These are phyloP conservation scores for Staphylotrichum longicolle DNA, from an alignment of 495 filamentous ascomycete species.

Conservation along the genomic window DNA sequence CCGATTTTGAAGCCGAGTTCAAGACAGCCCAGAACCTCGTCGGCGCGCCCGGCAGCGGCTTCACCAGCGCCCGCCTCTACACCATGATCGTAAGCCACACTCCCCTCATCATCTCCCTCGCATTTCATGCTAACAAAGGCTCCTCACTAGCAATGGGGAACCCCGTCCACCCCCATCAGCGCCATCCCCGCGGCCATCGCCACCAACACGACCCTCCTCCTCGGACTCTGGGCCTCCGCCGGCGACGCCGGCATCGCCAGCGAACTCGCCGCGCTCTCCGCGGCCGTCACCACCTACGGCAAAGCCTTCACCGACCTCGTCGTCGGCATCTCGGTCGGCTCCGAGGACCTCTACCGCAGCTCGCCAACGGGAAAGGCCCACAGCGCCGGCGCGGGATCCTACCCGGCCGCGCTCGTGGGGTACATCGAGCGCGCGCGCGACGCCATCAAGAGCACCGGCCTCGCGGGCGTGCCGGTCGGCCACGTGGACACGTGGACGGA, in stretches of 20 bases:
- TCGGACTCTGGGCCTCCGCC: slow-evolving; percentile 76
- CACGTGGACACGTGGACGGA: slow-evolving; percentile 93
- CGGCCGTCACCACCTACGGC: slow-evolving; percentile 63
- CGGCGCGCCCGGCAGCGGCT: slow-evolving; percentile 47
- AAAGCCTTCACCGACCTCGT: slow-evolving; percentile 60
- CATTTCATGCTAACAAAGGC: neutral
- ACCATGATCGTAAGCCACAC: slow-evolving; percentile 42
- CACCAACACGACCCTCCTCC: slow-evolving; percentile 66
- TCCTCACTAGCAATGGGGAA: slow-evolving; percentile 42
- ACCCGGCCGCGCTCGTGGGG: slow-evolving; percentile 55
- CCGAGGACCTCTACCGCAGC: slow-evolving; percentile 83
- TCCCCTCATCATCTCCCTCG: neutral
- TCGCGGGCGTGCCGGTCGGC: slow-evolving; percentile 61
- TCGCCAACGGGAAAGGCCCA: slow-evolving; percentile 23
- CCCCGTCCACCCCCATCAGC: slow-evolving; percentile 57
- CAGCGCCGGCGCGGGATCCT: slow-evolving; percentile 33
- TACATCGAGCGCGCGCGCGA: slow-evolving; percentile 66
- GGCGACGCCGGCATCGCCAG: slow-evolving; percentile 61
- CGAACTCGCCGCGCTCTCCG: slow-evolving; percentile 65
- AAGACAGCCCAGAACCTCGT: slow-evolving; percentile 62
- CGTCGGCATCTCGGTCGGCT: slow-evolving; percentile 84
- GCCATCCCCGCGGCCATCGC: slow-evolving; percentile 79
- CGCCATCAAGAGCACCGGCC: slow-evolving; percentile 56
- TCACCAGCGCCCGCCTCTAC: slow-evolving; percentile 64
- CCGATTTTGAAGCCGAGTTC: slow-evolving; percentile 71